Percentiles rank a stretch among this genome's conserved stretches.
Conservation (phyloP, 768 basidiomycete species). For the Cantharellus anzutake region DNA sequence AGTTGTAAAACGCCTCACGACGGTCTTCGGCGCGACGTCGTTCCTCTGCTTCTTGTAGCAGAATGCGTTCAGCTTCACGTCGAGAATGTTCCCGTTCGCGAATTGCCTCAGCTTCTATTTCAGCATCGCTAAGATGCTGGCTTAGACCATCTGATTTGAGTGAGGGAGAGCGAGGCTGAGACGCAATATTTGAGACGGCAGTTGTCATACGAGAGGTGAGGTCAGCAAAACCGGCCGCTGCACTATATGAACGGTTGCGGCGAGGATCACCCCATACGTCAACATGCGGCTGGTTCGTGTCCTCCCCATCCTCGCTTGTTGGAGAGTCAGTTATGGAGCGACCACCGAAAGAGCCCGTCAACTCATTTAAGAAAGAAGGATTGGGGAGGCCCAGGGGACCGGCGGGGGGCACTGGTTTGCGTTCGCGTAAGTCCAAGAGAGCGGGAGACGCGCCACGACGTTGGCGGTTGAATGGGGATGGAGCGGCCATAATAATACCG, state of each 20-base stretch:
- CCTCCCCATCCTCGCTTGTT: not conserved
- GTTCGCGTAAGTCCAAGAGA: not conserved
- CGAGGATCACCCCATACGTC: not conserved
- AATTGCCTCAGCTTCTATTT: slow-evolving; percentile 65
- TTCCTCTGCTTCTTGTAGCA: slow-evolving; percentile 52
- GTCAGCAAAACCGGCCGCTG: not conserved
- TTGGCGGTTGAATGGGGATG: not conserved
- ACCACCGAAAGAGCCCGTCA: not conserved
- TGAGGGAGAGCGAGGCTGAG: not conserved
- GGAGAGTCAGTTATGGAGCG: not conserved
- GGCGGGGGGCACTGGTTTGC: not conserved
- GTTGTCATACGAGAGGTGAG: not conserved
- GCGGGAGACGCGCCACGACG: not conserved
- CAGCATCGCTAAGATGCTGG: slow-evolving; percentile 34
- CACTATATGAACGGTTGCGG: not conserved
- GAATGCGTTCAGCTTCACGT: slow-evolving; percentile 58
- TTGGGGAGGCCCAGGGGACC: slow-evolving; percentile 7
- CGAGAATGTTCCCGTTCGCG: slow-evolving; percentile 57
- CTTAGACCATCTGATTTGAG: not conserved
- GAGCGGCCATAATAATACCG: not conserved
- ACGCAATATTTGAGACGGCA: not conserved
- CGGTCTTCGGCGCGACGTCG: slow-evolving; percentile 48
- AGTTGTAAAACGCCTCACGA: slow-evolving; percentile 24
- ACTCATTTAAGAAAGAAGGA: not conserved
- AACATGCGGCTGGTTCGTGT: not conserved